Base-by-base conservation (phyloP, 1,284 basidiomycete species). In the Trametes sp. region DNA sequence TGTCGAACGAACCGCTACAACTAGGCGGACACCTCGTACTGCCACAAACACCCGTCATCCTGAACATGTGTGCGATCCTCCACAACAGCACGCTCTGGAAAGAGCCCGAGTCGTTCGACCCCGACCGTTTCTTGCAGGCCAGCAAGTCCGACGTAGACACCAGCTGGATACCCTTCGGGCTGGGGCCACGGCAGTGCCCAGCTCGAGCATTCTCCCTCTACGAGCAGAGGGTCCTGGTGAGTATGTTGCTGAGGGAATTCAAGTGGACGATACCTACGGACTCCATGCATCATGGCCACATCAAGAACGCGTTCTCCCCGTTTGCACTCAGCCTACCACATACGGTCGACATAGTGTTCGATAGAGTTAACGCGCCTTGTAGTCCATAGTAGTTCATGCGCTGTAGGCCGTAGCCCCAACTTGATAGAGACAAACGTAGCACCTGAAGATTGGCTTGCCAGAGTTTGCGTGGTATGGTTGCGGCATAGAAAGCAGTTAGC, bases 191-290 rank as follows among this genome's bases (percentile, higher is more conserved):
- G 8, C 71, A 72, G 62, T 76, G 74, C 56, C 74, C 74, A 10
- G 73, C 74, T 19, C 52, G 69, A 21, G 72, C 73, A 58, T 76
- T 77, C 62, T 74, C 75, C 14, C 61, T 75, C 54, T 73, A 73
- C 66, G 75, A 77, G 67, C 71, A 72, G 55, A 69, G 72, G n/a
- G 70, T 66, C 2, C 59, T 75, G 26, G 64, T 69, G 5, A 67
- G 73, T 16, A 70, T 75, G 67, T 66, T 77, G 23, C 62, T 77
- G 24, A 57, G 66, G 38, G 63, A 73, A 46, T 77, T 69, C 41
- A 62, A 69, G 59, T 77, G 75, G 75, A 63, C 62, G 21, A 64
- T 77, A 4, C 75, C 75, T 13, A 54, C 23, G 6, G 67, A 68
- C 26, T 70, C 72, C 14, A 51, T 56, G 14, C 75, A 77, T 54